phyloP scores from a whole-genome alignment of 768 basidiomycete genomes.

The Guyanaporus albipodus region DNA sequence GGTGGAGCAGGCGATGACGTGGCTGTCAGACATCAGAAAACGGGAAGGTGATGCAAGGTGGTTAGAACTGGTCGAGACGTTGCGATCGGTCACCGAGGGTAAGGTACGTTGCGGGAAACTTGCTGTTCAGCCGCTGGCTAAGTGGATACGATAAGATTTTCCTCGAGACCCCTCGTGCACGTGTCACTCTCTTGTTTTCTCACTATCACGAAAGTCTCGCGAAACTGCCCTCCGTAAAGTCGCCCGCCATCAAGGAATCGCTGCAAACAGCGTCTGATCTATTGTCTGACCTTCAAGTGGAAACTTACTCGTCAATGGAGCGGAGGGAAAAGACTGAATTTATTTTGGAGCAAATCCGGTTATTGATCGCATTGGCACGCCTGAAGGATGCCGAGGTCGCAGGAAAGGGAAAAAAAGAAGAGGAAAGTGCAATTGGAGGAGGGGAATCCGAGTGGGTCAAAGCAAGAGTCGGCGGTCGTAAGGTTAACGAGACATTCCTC shows the following conservation, averaged over 20 bases:
- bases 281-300: slow-evolving; percentile 92
- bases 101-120: slow-evolving; percentile 57
- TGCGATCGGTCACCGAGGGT: slow-evolving; percentile 91
- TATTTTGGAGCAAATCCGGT: slow-evolving; percentile 94
- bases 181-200: slow-evolving; percentile 85
- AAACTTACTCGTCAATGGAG: slow-evolving; percentile 99
- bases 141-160: slow-evolving; percentile 64
- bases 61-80: slow-evolving; percentile 84
- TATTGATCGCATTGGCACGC: slow-evolving; percentile 73
- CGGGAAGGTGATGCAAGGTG: slow-evolving; percentile 68
- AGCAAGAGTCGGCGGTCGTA: slow-evolving; percentile 86
- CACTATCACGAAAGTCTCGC: slow-evolving; percentile 76
- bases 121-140: not conserved
- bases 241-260: slow-evolving; percentile 52
- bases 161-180: slow-evolving; percentile 92
- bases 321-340: slow-evolving; percentile 97
- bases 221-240: slow-evolving; percentile 39
- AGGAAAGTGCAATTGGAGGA: slow-evolving; percentile 56
- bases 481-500: slow-evolving; percentile 91
- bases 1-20: slow-evolving; percentile 80
- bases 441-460: slow-evolving; percentile 93
- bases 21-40: slow-evolving; percentile 73
- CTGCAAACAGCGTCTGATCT: slow-evolving; percentile 87
- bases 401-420: slow-evolving; percentile 48
- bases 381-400: slow-evolving; percentile 65